Evolutionary conservation across 176 grass and related monocot genomes (phyloP).

Genomic region (Microstegium vimineum): DNA sequence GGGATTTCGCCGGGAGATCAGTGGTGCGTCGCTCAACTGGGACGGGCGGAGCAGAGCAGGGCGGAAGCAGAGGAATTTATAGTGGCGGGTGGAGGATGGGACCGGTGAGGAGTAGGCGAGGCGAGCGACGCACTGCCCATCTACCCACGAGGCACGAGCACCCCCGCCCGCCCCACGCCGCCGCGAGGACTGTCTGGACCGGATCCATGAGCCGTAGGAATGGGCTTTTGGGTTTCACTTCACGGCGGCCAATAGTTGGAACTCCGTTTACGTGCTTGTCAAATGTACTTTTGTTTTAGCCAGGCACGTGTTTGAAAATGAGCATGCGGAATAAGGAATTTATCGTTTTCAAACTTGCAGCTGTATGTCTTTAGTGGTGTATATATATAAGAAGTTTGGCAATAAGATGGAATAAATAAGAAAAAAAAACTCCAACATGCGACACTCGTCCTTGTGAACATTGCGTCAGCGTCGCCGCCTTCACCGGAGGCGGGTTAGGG

Average conservation of each 20-base stretch:
- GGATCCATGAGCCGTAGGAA: constrained; percentile 25
- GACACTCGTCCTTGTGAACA: too few relatives aligned
- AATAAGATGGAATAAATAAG: too few relatives aligned
- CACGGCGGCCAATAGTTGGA: background rate
- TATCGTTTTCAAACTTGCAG: background rate
- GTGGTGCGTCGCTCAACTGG: constrained; percentile 1
- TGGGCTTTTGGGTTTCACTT: background rate
- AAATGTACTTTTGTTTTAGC: background rate
- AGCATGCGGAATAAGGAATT: background rate
- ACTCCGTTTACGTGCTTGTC: background rate
- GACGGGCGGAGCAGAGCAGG: background rate
- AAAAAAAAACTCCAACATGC: too few relatives aligned
- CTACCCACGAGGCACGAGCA: constrained; percentile 3
- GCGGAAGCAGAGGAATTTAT: constrained; percentile 21
- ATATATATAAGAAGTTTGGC: too few relatives aligned
- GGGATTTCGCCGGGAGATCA: constrained; percentile 15
- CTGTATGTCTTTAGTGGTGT: too few relatives aligned
- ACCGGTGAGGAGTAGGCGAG: constrained; percentile 34
- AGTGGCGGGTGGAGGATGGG: constrained; percentile 26
- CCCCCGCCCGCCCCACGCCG: background rate
- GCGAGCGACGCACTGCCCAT: constrained; percentile 32
- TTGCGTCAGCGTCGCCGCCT: too few relatives aligned
- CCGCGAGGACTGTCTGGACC: constrained; percentile 10
- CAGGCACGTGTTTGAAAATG: background rate
- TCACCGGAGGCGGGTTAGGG: too few relatives aligned